A percentile compares a stretch with the other conserved stretches of the same genome.
Evolutionary conservation across 768 basidiomycete species (phyloP).

Genomic region (Leucogyrophana mollusca): DNA sequence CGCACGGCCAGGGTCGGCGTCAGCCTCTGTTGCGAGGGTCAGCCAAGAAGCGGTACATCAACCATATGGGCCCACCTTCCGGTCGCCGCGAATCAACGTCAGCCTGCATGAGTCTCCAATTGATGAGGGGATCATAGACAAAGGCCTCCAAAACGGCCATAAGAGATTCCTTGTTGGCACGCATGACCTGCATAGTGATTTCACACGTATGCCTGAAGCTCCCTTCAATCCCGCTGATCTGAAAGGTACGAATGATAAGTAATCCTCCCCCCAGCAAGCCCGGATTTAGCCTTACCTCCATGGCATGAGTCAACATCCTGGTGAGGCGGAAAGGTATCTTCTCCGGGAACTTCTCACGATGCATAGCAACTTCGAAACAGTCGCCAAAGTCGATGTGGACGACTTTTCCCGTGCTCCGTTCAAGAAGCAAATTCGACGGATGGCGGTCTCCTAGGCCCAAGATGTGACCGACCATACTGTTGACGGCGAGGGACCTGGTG

Average conservation of each 20-base stretch:
- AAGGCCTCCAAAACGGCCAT: conserved; percentile 99
- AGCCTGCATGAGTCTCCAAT: conserved; percentile 90
- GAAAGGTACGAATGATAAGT: conserved; percentile 11
- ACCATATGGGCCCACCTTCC: conserved; percentile 50
- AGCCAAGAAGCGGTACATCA: conserved; percentile 5
- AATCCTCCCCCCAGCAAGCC: background rate
- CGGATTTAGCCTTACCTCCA: conserved; percentile 74
- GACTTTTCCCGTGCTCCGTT: conserved; percentile 89
- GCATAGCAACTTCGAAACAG: conserved; percentile 98
- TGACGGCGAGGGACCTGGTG: conserved; percentile 92
- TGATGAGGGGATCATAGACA: conserved; percentile 97
- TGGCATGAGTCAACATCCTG: conserved; percentile 97
- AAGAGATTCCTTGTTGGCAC: conserved; percentile 97
- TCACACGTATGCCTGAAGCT: conserved; percentile 96
- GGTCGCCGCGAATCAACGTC: conserved; percentile 71
- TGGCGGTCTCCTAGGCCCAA: conserved; percentile 97
- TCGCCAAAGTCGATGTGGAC: conserved; percentile 98
- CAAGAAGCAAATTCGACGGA: conserved; percentile 91
- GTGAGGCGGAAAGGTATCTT: conserved; percentile 98
- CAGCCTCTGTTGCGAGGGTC: conserved; percentile 32
- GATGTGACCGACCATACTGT: conserved; percentile 99
- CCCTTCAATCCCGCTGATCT: conserved; percentile 98
- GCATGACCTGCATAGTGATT: conserved; percentile 94
- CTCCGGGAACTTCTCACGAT: conserved; percentile 98
- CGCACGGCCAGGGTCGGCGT: conserved; percentile 51